phyloP scores from a whole-genome alignment of 306 rosid species.

The Macrotyloma uniflorum region DNA sequence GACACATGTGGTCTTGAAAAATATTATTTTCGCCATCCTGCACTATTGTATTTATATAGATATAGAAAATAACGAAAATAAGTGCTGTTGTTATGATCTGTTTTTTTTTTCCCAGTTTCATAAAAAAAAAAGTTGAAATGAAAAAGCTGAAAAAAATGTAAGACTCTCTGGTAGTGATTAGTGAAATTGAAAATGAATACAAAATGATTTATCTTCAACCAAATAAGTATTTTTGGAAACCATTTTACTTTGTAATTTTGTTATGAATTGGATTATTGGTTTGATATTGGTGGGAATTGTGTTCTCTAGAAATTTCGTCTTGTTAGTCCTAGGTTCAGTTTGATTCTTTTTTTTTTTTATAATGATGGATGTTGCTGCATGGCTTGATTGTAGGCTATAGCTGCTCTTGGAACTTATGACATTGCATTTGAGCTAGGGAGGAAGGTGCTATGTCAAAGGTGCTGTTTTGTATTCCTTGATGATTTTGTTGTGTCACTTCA shows the following conservation, averaged over 20 bases:
- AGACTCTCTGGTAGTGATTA: not conserved
- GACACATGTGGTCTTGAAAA: not conserved
- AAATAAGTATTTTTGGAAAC: not conserved
- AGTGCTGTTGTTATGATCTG: not conserved
- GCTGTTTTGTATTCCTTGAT: conserved; percentile 38
- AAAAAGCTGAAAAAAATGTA: not conserved
- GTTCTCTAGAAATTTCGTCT: conserved; percentile 1
- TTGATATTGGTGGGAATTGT: conserved; percentile 29
- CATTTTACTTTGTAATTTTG: conserved; percentile 11
- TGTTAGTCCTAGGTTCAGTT: conserved; percentile 18
- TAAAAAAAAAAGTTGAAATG: too few species aligned
- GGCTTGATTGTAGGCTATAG: conserved; percentile 69
- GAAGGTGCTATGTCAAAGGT: conserved; percentile 96
- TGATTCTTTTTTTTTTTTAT: not conserved
- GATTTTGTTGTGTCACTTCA: conserved; percentile 15
- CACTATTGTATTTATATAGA: not conserved
- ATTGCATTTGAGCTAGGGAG: conserved; percentile 86
- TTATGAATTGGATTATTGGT: conserved; percentile 11
- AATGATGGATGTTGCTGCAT: conserved; percentile 22
- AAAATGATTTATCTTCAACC: not conserved
- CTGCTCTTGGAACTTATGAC: conserved; percentile 96
- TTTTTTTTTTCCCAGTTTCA: not conserved
- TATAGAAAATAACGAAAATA: not conserved
- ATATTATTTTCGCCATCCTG: not conserved
- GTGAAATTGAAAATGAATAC: not conserved